These are phyloP conservation scores for Chamaenerion angustifolium DNA, from an alignment of 345 rosid genomes.

Conservation along the genomic window DNA sequence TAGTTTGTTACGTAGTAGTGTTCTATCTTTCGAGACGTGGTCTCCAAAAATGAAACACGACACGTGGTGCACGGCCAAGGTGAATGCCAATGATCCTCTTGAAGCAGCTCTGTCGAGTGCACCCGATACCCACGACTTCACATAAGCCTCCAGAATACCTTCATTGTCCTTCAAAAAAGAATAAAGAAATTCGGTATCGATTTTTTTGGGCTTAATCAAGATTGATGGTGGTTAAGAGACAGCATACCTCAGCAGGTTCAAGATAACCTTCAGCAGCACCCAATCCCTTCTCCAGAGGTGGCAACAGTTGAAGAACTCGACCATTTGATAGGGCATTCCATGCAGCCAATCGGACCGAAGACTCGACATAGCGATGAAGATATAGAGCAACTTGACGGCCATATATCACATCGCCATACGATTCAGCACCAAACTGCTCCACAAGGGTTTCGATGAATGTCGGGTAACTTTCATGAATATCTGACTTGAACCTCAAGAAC, in stretches of 20 bases:
- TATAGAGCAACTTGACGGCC: conserved; percentile 71
- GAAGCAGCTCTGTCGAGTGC: conserved; percentile 61
- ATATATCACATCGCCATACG: conserved; percentile 57
- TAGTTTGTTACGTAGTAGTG: conserved; percentile 35
- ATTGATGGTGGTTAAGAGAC: no score
- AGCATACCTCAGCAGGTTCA: conserved; percentile 62
- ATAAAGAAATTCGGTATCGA: not conserved
- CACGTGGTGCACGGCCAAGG: conserved; percentile 51
- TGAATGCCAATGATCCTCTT: conserved; percentile 47
- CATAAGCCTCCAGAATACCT: conserved; percentile 54
- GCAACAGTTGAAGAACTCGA: conserved; percentile 73
- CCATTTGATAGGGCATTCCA: conserved; percentile 58
- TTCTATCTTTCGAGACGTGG: conserved; percentile 16
- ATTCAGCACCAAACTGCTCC: conserved; percentile 68
- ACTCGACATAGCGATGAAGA: conserved; percentile 55
- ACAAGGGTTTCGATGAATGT: conserved; percentile 59
- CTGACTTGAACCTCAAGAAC: conserved; percentile 54
- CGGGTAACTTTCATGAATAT: conserved; percentile 60
- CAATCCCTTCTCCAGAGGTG: conserved; percentile 52
- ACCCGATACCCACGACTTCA: conserved; percentile 65
- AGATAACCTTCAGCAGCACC: conserved; percentile 62
- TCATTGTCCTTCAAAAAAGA: conserved; percentile 44
- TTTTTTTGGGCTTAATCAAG: no score
- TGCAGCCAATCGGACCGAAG: conserved; percentile 50
- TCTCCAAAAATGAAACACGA: conserved; percentile 41